Conservation (phyloP, 177 flowering plant genomes). For the Vitis hybrid region DNA sequence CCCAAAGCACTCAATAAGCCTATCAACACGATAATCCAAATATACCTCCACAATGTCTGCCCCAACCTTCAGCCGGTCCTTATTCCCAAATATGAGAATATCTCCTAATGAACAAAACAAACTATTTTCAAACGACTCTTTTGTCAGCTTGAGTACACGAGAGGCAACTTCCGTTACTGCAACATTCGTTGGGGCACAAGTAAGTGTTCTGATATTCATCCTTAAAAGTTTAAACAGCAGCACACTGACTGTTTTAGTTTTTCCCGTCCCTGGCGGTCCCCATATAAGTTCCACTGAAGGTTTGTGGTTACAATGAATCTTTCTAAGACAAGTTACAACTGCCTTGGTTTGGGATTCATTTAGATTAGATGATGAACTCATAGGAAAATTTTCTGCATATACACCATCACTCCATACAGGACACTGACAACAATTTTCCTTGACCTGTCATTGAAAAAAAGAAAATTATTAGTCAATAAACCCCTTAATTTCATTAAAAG, state of each 20-base stretch:
- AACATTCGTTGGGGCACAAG: conserved; percentile 74
- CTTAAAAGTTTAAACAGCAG: conserved; percentile 45
- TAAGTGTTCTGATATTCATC: conserved; percentile 41
- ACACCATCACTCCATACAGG: background rate
- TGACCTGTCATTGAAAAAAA: conserved; percentile 23
- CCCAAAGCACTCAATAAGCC: conserved; percentile 36
- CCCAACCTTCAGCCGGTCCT: conserved; percentile 35
- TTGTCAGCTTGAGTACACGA: conserved; percentile 36
- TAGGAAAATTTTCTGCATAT: conserved; percentile 3
- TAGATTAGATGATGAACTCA: conserved; percentile 16
- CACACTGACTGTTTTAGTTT: conserved; percentile 53
- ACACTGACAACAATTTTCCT: conserved; percentile 29
- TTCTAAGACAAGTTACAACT: conserved; percentile 28
- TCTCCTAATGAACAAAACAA: conserved; percentile 40
- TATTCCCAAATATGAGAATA: conserved; percentile 59
- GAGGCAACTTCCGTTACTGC: conserved; percentile 54
- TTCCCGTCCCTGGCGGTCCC: conserved; percentile 90
- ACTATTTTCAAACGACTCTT: conserved; percentile 14
- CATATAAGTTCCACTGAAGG: conserved; percentile 51
- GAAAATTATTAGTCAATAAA: background rate
- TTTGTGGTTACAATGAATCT: conserved; percentile 34
- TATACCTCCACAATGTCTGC: conserved; percentile 42
- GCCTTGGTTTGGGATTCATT: conserved; percentile 52
- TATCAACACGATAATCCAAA: conserved; percentile 47
- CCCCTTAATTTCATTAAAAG: background rate